A percentile compares a stretch with the other conserved stretches of the same genome.
These are phyloP conservation scores for Sclerotinia minor DNA, from an alignment of 2,329 filamentous ascomycete species.

Conservation along the genomic window DNA sequence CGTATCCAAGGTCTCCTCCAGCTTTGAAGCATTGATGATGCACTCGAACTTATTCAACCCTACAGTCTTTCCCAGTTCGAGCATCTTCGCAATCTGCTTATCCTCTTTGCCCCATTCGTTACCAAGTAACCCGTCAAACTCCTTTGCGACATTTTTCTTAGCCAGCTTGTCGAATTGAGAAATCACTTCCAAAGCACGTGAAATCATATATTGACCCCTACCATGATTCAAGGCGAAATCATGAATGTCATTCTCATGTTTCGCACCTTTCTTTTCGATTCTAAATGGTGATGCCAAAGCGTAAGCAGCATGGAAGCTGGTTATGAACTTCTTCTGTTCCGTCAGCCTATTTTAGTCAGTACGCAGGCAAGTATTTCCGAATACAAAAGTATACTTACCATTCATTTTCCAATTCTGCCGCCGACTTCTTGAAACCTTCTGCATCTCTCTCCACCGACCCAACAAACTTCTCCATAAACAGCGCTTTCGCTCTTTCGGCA, in stretches of 20 bases:
- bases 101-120: constrained; percentile 19
- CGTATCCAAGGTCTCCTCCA: background rate
- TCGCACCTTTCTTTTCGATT: background rate
- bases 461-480: constrained; percentile 15
- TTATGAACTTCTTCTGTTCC: constrained; percentile 1
- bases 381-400: background rate
- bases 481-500: constrained; percentile 1
- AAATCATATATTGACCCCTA: constrained; percentile 14
- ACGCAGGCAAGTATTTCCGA: background rate
- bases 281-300: constrained; percentile 6
- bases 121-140: background rate
- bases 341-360: constrained; percentile 5
- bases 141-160: constrained; percentile 10
- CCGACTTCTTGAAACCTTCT: background rate
- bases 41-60: constrained; percentile 20
- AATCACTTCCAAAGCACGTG: background rate
- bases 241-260: background rate
- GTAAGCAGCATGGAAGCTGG: background rate
- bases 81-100: background rate
- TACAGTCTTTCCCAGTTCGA: constrained; percentile 15
- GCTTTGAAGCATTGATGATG: constrained; percentile 19
- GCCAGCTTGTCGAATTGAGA: constrained; percentile 9
- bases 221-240: constrained; percentile 13
- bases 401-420: background rate
- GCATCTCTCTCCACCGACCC: background rate